Evolutionary conservation across 169 alveolate species (phyloP).

Genomic region (Prorocentrum cordatum): DNA sequence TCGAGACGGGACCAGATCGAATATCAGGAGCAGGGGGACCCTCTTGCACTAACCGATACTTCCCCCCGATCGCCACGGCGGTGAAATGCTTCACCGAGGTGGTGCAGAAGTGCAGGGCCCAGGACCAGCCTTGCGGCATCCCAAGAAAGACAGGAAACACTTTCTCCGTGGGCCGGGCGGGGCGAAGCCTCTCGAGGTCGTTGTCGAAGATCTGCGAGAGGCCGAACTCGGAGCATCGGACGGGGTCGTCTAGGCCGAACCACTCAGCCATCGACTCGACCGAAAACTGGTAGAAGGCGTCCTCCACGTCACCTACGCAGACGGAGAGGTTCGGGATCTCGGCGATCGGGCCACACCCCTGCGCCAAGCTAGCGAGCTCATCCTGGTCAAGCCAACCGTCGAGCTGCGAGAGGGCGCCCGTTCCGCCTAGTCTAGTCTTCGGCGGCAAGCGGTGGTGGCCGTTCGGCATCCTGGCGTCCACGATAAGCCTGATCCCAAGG

Average conservation of each 20-base stretch:
- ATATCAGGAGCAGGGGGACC: not conserved
- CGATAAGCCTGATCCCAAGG: not conserved
- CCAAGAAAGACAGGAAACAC: slow-evolving; percentile 8
- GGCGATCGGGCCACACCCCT: not conserved
- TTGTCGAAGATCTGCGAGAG: not conserved
- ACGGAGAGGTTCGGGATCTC: not conserved
- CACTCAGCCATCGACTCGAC: not conserved
- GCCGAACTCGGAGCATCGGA: not conserved
- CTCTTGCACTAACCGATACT: not conserved
- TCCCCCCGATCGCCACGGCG: not conserved
- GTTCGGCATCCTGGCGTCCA: slow-evolving; percentile 6
- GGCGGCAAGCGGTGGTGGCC: not conserved
- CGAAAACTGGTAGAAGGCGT: slow-evolving; percentile 5
- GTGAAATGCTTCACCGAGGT: not conserved
- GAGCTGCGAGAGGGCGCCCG: not conserved
- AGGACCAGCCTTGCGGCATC: slow-evolving; percentile 19
- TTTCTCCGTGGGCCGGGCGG: not conserved
- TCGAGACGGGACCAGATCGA: not conserved
- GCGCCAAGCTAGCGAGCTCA: not conserved
- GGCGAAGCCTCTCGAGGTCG: not conserved
- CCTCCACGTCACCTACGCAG: not conserved
- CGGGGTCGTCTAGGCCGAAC: slow-evolving; percentile 19
- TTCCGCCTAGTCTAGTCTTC: not conserved
- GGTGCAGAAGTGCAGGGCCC: slow-evolving; percentile 7
- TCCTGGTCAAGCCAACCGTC: not conserved